phyloP scores from a whole-genome alignment of 176 grass and related monocot species.

The Rhynchospora tenuis region DNA sequence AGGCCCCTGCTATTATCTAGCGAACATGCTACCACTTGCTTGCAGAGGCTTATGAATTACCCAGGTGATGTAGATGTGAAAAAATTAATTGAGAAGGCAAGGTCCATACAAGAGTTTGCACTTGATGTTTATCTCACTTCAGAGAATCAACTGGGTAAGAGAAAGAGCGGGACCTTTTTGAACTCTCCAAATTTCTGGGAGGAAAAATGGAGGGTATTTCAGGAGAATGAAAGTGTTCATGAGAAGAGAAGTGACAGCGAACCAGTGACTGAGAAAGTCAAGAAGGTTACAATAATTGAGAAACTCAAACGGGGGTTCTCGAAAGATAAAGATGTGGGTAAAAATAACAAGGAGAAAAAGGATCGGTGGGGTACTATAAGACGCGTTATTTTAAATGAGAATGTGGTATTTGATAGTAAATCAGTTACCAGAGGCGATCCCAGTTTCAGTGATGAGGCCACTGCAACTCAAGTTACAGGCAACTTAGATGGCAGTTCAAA shows the following conservation, averaged over 20 bases:
- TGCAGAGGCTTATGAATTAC: constrained; percentile 83
- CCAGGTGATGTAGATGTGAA: constrained; percentile 60
- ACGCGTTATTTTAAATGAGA: constrained; percentile 22
- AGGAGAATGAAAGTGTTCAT: constrained; percentile 36
- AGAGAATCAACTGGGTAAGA: constrained; percentile 25
- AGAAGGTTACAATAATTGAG: constrained; percentile 44
- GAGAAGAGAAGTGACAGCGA: constrained; percentile 8
- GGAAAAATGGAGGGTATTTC: constrained; percentile 84
- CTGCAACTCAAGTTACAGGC: not conserved
- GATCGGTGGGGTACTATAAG: constrained; percentile 20
- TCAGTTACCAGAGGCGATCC: constrained; percentile 37
- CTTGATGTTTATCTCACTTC: constrained; percentile 65
- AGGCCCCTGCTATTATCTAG: constrained; percentile 78
- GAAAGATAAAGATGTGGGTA: not conserved
- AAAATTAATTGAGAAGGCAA: constrained; percentile 84
- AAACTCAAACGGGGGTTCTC: constrained; percentile 22
- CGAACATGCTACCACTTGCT: constrained; percentile 82
- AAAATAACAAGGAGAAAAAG: constrained; percentile 19
- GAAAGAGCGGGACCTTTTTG: constrained; percentile 31
- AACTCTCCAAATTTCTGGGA: constrained; percentile 75
- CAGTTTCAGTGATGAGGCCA: not conserved
- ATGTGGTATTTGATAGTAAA: constrained; percentile 1
- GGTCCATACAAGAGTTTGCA: constrained; percentile 63
- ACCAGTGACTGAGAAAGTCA: constrained; percentile 29
- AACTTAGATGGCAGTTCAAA: not conserved